Conservation (phyloP, 2,329 filamentous ascomycete species). For the Berkeleyomyces rouxiae region DNA sequence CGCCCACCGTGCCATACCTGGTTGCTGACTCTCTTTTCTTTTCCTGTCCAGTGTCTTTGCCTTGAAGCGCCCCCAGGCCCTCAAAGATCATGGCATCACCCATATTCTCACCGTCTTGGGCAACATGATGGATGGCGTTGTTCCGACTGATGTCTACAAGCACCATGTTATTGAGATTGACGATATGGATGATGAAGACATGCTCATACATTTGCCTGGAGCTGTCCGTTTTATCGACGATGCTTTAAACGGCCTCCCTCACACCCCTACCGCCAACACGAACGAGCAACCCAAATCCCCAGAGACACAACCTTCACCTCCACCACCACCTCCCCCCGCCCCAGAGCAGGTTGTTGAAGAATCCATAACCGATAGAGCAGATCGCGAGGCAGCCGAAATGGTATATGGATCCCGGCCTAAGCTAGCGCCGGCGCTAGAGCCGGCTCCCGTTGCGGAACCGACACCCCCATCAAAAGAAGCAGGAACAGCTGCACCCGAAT, state of each 20-base stretch:
- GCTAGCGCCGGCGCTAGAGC: not conserved
- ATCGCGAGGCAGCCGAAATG: slow-evolving; percentile 8
- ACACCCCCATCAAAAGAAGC: not conserved
- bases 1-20: slow-evolving; percentile 11
- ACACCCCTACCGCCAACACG: not conserved
- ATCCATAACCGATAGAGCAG: slow-evolving; percentile 8
- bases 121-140: slow-evolving; percentile 16
- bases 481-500: not conserved
- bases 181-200: slow-evolving; percentile 77
- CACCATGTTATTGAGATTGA: slow-evolving; percentile 74
- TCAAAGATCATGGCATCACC: slow-evolving; percentile 62
- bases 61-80: slow-evolving; percentile 51
- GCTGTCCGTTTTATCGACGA: slow-evolving; percentile 72
- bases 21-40: not conserved
- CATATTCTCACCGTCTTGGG: slow-evolving; percentile 76
- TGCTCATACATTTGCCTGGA: slow-evolving; percentile 62
- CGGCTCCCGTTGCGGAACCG: not conserved
- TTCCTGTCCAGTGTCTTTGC: slow-evolving; percentile 52
- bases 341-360: not conserved
- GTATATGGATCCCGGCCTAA: slow-evolving; percentile 4
- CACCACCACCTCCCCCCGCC: not conserved
- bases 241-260: slow-evolving; percentile 33
- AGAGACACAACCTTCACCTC: not conserved
- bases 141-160: slow-evolving; percentile 33
- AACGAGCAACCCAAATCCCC: not conserved